A percentile compares a stretch with the other conserved stretches of the same genome.
Evolutionary conservation across 257 asterid species (phyloP).

Genomic region (Nicotiana attenuata): DNA sequence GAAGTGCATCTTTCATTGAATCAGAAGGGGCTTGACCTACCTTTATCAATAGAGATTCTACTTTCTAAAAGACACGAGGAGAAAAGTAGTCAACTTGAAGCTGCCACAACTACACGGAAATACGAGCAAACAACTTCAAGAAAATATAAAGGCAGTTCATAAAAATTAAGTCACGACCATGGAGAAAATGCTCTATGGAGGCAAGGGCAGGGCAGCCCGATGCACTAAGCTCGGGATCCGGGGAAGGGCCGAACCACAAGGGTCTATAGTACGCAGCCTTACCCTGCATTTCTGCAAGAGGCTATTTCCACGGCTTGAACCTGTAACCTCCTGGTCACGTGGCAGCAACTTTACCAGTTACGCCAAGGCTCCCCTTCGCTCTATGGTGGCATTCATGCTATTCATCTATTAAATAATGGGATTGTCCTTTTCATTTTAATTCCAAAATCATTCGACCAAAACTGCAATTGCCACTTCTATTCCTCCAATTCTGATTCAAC

Average conservation of each 20-base stretch:
- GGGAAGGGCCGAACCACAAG: no score
- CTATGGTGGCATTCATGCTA: neutral
- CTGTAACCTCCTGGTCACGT: no score
- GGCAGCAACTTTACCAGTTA: no score
- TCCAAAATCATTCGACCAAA: neutral
- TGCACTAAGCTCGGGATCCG: no score
- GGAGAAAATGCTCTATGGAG: neutral
- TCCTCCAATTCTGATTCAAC: neutral
- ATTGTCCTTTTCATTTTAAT: neutral
- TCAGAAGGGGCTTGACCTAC: slow-evolving; percentile 3
- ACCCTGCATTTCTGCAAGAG: no score
- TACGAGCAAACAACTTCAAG: neutral
- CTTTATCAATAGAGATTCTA: slow-evolving; percentile 14
- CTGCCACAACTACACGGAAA: neutral
- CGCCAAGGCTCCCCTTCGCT: no score
- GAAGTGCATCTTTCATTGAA: slow-evolving; percentile 11
- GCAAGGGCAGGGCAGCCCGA: neutral
- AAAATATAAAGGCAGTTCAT: neutral
- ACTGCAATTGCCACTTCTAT: neutral
- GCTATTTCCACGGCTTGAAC: no score
- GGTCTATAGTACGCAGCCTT: no score
- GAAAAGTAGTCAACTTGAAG: neutral
- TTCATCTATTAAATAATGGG: neutral
- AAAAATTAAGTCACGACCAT: neutral
- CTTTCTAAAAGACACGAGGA: slow-evolving; percentile 12